Percentiles rank a stretch among this genome's conserved stretches.
phyloP scores from a whole-genome alignment of 2,329 filamentous ascomycete genomes.

The Phaeosphaeriaceae sp. region DNA sequence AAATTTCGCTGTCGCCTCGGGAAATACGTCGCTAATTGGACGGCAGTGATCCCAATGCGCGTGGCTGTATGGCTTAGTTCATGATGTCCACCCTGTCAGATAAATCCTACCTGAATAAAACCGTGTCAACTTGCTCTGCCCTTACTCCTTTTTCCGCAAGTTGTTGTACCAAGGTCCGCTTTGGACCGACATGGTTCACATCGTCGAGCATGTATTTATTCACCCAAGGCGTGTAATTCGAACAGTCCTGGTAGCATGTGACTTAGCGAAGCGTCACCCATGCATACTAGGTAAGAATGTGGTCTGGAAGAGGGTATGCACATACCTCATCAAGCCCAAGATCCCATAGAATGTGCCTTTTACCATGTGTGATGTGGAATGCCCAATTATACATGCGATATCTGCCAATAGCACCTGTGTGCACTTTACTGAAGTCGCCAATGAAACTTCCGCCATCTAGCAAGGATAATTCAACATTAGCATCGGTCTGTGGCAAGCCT shows the following conservation, averaged over 20 bases:
- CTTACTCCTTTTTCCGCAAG: conserved; percentile 28
- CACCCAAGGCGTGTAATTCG: conserved; percentile 43
- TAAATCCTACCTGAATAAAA: conserved; percentile 37
- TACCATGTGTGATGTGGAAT: conserved; percentile 35
- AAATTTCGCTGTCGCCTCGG: conserved; percentile 39
- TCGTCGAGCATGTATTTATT: conserved; percentile 37
- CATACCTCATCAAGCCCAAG: conserved; percentile 40
- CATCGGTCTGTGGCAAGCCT: conserved; percentile 20
- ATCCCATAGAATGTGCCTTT: conserved; percentile 40
- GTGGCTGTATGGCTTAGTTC: conserved; percentile 23
- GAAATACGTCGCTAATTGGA: conserved; percentile 36
- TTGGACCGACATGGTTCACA: conserved; percentile 36
- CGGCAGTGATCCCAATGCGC: conserved; percentile 44
- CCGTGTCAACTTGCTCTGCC: conserved; percentile 29
- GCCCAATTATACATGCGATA: conserved; percentile 48
- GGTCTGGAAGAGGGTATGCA: conserved; percentile 2
- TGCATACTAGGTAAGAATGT: too few species aligned
- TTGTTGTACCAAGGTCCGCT: conserved; percentile 35
- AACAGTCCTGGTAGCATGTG: conserved; percentile 28
- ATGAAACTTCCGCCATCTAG: conserved; percentile 45
- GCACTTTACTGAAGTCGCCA: conserved; percentile 33
- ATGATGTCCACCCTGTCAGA: background rate
- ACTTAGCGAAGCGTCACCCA: conserved; percentile 1
- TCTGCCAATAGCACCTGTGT: conserved; percentile 32
- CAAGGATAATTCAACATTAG: conserved; percentile 32